Conservation (phyloP, 441 rosid genomes). For the Theobroma grandiflorum region DNA sequence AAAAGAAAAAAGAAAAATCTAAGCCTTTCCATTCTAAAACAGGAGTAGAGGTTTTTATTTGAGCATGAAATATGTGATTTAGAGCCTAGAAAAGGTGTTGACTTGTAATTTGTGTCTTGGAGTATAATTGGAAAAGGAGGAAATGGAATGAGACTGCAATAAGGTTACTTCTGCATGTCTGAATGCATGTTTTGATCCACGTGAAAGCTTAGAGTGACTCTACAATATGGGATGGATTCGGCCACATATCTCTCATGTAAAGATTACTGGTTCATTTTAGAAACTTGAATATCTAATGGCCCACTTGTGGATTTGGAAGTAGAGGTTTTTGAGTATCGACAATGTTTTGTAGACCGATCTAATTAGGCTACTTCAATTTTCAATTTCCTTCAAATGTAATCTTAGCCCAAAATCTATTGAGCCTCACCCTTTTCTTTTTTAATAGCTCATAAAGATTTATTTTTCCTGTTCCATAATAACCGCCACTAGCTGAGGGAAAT, state of each 20-base stretch:
- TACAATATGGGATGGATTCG: neutral
- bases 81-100: neutral
- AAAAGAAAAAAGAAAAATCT: neutral
- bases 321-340: neutral
- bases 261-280: neutral
- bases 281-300: neutral
- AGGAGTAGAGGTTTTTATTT: neutral
- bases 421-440: neutral
- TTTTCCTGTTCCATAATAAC: neutral
- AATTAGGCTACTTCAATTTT: neutral
- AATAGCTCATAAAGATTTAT: neutral
- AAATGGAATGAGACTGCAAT: neutral
- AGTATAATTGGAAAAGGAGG: neutral
- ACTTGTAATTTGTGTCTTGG: neutral
- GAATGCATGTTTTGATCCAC: neutral
- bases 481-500: too few species aligned
- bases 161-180: constrained; percentile 17
- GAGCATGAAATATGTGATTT: neutral
- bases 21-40: neutral
- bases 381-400: neutral
- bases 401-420: neutral
- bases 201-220: neutral
- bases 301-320: neutral
- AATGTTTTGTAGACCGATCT: neutral
- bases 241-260: neutral